Percentiles rank a stretch among this genome's conserved stretches.
These are phyloP conservation scores for Rubus parviflorus DNA, from an alignment of 306 rosid genomes.

Conservation along the genomic window DNA sequence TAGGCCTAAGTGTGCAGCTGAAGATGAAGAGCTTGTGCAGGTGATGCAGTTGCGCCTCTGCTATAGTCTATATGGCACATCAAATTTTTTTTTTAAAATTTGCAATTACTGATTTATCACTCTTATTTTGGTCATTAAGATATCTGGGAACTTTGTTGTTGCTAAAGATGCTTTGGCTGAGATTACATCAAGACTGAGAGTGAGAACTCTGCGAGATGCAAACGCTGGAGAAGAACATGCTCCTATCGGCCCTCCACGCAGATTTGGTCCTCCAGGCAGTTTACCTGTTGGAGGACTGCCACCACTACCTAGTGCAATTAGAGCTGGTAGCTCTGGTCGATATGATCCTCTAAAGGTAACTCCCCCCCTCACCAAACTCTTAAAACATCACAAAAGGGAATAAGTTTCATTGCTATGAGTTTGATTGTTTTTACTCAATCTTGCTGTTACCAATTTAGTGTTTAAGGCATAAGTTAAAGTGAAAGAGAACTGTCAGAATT, in stretches of 20 bases:
- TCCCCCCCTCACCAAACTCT: neutral
- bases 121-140: conserved; percentile 24
- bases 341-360: conserved; percentile 33
- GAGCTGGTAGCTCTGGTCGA: conserved; percentile 31
- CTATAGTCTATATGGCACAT: neutral
- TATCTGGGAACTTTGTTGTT: conserved; percentile 32
- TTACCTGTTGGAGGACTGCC: conserved; percentile 20
- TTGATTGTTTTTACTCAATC: neutral
- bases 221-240: conserved; percentile 32
- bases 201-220: conserved; percentile 37
- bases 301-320: conserved; percentile 25
- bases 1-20: conserved; percentile 38
- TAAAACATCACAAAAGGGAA: neutral
- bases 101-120: neutral
- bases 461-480: neutral
- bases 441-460: neutral
- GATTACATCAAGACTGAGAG: conserved; percentile 44
- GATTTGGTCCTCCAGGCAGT: conserved; percentile 23
- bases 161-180: conserved; percentile 39
- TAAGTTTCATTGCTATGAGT: neutral
- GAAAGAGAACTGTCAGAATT: neutral
- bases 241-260: conserved; percentile 18
- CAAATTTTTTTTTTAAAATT: neutral
- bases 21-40: conserved; percentile 43
- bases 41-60: conserved; percentile 18